phyloP scores from a whole-genome alignment of 371 early-diverging fungal genomes.

The Polyrhizophydium stewartii region DNA sequence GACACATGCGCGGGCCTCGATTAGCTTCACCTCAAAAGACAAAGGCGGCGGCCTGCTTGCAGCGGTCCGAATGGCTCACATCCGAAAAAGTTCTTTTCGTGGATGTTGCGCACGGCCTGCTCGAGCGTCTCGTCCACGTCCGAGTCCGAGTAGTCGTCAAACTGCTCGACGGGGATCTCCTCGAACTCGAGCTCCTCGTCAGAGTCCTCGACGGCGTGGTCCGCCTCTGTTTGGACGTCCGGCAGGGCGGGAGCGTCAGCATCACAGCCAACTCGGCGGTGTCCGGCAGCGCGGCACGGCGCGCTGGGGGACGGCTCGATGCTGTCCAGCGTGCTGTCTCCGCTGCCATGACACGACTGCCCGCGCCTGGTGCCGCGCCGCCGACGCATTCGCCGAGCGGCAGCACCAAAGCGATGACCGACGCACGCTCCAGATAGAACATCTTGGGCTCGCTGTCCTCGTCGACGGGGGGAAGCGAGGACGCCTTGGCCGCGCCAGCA shows the following conservation, averaged over 20 bases:
- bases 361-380: too few species aligned
- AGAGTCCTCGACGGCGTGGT: conserved; percentile 21
- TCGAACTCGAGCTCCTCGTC: conserved; percentile 32
- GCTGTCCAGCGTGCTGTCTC: too few species aligned
- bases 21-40: background rate
- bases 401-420: background rate
- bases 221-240: background rate
- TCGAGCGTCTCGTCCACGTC: conserved; percentile 48
- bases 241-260: too few species aligned
- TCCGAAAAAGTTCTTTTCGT: conserved; percentile 35
- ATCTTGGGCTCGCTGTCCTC: conserved; percentile 1
- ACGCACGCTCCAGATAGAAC: background rate
- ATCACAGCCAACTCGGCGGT: too few species aligned
- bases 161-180: conserved; percentile 36
- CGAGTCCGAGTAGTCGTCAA: conserved; percentile 35
- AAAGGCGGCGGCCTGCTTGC: background rate
- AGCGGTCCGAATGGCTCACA: conserved; percentile 5
- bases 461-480: background rate
- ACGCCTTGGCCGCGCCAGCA: background rate
- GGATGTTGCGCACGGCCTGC: conserved; percentile 36
- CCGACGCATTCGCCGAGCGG: too few species aligned
- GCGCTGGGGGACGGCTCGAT: too few species aligned
- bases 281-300: too few species aligned
- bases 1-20: background rate
- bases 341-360: too few species aligned